A percentile compares a stretch with the other conserved stretches of the same genome.
Evolutionary conservation across 2,329 filamentous ascomycete genomes (phyloP).

Genomic region (Colletotrichum sp.): DNA sequence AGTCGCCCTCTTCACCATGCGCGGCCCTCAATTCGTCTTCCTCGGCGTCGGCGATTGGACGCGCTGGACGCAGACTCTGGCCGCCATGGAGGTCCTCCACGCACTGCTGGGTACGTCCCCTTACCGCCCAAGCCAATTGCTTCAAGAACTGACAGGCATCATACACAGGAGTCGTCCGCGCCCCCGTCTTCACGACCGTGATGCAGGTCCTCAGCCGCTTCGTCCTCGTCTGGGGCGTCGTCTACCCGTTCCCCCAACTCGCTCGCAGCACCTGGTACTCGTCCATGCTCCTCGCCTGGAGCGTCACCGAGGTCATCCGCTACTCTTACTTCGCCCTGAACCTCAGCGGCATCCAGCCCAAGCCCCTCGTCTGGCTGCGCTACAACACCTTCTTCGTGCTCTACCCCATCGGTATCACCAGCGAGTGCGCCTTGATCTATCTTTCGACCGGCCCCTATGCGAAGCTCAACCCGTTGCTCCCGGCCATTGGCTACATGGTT

Average conservation of each 20-base stretch:
- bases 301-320: slow-evolving; percentile 87
- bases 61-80: slow-evolving; percentile 83
- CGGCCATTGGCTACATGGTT: slow-evolving; percentile 66
- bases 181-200: slow-evolving; percentile 81
- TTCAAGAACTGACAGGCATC: neutral
- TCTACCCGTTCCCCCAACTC: slow-evolving; percentile 73
- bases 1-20: slow-evolving; percentile 53
- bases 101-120: slow-evolving; percentile 68
- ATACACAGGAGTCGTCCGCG: slow-evolving; percentile 75
- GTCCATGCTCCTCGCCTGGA: slow-evolving; percentile 86
- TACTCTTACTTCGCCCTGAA: slow-evolving; percentile 90
- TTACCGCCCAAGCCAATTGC: neutral
- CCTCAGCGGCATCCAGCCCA: slow-evolving; percentile 66
- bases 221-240: slow-evolving; percentile 87
- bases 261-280: slow-evolving; percentile 68
- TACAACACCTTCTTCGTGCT: slow-evolving; percentile 94
- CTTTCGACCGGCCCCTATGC: slow-evolving; percentile 66
- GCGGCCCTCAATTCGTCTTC: slow-evolving; percentile 65
- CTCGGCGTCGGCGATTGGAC: slow-evolving; percentile 68
- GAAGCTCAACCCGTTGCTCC: slow-evolving; percentile 50
- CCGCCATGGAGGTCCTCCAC: slow-evolving; percentile 83
- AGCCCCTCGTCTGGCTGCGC: slow-evolving; percentile 76
- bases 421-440: slow-evolving; percentile 84
- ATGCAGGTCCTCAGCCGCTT: slow-evolving; percentile 91
- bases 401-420: slow-evolving; percentile 89